A percentile compares a stretch with the other conserved stretches of the same genome.
phyloP scores from a whole-genome alignment of 2,329 filamentous ascomycete species.

The Leptographium radiaticola region DNA sequence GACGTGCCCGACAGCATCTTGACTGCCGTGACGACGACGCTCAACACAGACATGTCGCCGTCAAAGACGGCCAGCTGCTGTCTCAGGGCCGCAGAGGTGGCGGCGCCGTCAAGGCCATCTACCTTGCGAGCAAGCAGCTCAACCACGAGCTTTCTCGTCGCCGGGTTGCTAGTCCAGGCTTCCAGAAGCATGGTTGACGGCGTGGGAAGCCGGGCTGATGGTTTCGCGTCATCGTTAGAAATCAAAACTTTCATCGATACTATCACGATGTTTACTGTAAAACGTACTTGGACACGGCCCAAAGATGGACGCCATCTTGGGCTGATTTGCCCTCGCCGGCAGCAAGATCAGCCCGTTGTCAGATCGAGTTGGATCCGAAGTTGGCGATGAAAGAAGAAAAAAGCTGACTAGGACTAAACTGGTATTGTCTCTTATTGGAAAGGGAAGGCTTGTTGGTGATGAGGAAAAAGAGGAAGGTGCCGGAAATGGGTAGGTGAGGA shows the following conservation, averaged over 20 bases:
- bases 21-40: constrained; percentile 6
- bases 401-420: too few species aligned
- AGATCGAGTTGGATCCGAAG: too few species aligned
- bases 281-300: constrained; percentile 6
- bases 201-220: constrained; percentile 7
- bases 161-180: constrained; percentile 8
- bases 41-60: constrained; percentile 5
- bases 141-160: constrained; percentile 4
- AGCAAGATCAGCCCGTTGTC: background rate
- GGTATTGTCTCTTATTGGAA: too few species aligned
- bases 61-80: constrained; percentile 7
- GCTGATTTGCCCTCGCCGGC: too few species aligned
- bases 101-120: background rate
- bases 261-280: too few species aligned
- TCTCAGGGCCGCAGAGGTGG: background rate
- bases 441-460: background rate
- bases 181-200: constrained; percentile 7
- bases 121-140: constrained; percentile 1
- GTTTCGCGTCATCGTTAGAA: background rate
- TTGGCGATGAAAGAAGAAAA: too few species aligned
- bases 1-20: constrained; percentile 3
- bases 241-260: background rate
- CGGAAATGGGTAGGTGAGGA: too few species aligned
- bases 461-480: background rate
- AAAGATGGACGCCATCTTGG: constrained; percentile 8